phyloP scores from a whole-genome alignment of 768 basidiomycete genomes.

The Phanerochaete carnosa region DNA sequence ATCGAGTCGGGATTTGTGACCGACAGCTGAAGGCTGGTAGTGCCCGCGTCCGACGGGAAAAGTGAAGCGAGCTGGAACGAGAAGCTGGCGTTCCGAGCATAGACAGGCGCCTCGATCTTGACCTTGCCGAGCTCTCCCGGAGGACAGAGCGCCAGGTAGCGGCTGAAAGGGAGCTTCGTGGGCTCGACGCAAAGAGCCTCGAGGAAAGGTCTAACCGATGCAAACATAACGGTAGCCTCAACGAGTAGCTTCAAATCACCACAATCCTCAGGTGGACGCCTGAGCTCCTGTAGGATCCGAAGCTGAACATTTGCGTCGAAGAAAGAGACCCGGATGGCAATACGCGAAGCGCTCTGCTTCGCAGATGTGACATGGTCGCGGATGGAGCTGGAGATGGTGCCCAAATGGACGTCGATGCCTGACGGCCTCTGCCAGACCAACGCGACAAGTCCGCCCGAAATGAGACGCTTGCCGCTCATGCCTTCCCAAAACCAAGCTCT shows the following conservation, averaged over 20 bases:
- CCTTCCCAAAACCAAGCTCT: slow-evolving; percentile 61
- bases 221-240: slow-evolving; percentile 64
- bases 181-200: slow-evolving; percentile 57
- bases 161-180: slow-evolving; percentile 49
- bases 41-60: slow-evolving; percentile 31
- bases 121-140: slow-evolving; percentile 26
- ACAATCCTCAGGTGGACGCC: slow-evolving; percentile 14
- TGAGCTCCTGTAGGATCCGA: slow-evolving; percentile 9
- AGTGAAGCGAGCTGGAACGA: slow-evolving; percentile 52
- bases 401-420: slow-evolving; percentile 42
- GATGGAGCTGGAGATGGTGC: slow-evolving; percentile 41
- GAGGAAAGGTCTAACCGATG: slow-evolving; percentile 65
- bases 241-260: slow-evolving; percentile 33
- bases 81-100: slow-evolving; percentile 53
- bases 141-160: slow-evolving; percentile 43
- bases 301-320: slow-evolving; percentile 60
- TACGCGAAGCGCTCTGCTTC: slow-evolving; percentile 25
- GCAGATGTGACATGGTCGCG: slow-evolving; percentile 46
- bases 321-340: slow-evolving; percentile 54
- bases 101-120: slow-evolving; percentile 48
- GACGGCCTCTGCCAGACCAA: slow-evolving; percentile 36
- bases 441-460: slow-evolving; percentile 61
- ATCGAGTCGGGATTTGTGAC: slow-evolving; percentile 42
- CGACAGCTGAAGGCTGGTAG: slow-evolving; percentile 38
- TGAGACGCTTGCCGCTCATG: slow-evolving; percentile 47